Percentiles rank a stretch among this genome's conserved stretches.
Conservation (phyloP, 2,329 filamentous ascomycete species). For the Monosporascus sp. region DNA sequence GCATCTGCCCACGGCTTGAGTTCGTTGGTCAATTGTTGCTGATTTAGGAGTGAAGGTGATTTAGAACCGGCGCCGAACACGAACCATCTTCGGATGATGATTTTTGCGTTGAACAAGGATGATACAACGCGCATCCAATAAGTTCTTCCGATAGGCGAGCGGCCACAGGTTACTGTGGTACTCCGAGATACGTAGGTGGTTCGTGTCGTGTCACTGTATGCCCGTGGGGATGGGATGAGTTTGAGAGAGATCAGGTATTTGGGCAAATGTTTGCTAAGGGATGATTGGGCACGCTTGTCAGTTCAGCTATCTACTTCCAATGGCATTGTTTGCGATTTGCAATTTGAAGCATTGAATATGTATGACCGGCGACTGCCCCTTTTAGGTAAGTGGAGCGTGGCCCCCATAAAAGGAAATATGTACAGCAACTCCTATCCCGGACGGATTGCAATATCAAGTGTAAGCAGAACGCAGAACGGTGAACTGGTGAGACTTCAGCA, state of each 20-base stretch:
- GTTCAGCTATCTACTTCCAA: not conserved
- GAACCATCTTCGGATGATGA: conserved; percentile 10
- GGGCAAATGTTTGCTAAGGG: not conserved
- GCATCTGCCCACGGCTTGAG: not conserved
- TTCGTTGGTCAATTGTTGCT: conserved; percentile 1
- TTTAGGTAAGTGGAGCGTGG: not conserved
- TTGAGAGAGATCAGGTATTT: conserved; percentile 1
- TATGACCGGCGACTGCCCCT: not conserved
- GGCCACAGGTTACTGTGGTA: conserved; percentile 15
- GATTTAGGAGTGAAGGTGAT: not conserved
- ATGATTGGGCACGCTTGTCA: not conserved
- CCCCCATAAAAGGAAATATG: not conserved
- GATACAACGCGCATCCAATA: conserved; percentile 16
- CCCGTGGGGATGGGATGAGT: conserved; percentile 1
- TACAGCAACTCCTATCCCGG: not conserved
- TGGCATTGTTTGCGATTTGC: not conserved
- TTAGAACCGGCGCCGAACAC: conserved; percentile 2
- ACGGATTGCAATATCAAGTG: too few species aligned
- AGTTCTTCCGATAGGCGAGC: conserved; percentile 20
- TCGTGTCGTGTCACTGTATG: conserved; percentile 15
- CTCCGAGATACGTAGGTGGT: conserved; percentile 6
- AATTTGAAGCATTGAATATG: not conserved
- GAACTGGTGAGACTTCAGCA: not conserved
- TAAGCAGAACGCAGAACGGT: not conserved
- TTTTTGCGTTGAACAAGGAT: conserved; percentile 10